phyloP scores from a whole-genome alignment of 116 monocot genomes.

The Phalaenopsis hybrid region DNA sequence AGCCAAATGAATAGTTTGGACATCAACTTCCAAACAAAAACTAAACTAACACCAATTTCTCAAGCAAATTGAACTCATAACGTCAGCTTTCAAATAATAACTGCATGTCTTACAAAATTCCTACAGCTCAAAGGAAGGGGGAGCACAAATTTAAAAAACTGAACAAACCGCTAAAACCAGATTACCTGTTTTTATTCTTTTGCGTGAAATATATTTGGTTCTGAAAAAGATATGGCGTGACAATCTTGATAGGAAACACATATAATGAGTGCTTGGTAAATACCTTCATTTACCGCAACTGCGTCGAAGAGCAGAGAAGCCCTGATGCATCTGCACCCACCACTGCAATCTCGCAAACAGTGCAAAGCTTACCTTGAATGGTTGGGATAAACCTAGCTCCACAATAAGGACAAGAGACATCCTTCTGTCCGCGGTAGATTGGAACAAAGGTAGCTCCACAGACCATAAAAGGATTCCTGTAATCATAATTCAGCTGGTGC shows the following conservation, averaged over 20 bases:
- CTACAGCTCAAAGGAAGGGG: background rate
- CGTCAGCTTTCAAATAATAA: conserved; percentile 6
- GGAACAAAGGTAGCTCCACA: conserved; percentile 87
- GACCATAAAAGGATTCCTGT: conserved; percentile 66
- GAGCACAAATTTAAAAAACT: background rate
- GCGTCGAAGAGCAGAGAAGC: conserved; percentile 76
- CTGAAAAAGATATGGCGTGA: conserved; percentile 20
- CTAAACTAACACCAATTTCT: background rate
- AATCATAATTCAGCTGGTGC: conserved; percentile 62
- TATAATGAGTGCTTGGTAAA: conserved; percentile 9
- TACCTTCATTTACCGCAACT: conserved; percentile 46
- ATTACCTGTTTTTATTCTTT: conserved; percentile 33
- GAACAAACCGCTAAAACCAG: conserved; percentile 20
- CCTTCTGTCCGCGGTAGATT: conserved; percentile 87
- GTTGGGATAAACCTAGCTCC: conserved; percentile 57
- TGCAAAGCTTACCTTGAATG: conserved; percentile 58
- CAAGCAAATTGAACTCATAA: conserved; percentile 4
- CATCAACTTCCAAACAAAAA: background rate
- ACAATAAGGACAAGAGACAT: conserved; percentile 74
- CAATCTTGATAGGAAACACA: conserved; percentile 10
- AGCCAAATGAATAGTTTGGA: too few relatives aligned
- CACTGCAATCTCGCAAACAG: conserved; percentile 49
- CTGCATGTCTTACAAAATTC: conserved; percentile 3
- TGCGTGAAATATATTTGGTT: conserved; percentile 19
- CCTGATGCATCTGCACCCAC: conserved; percentile 84